Conservation (phyloP, 257 asterid genomes). For the Anisodus tanguticus region DNA sequence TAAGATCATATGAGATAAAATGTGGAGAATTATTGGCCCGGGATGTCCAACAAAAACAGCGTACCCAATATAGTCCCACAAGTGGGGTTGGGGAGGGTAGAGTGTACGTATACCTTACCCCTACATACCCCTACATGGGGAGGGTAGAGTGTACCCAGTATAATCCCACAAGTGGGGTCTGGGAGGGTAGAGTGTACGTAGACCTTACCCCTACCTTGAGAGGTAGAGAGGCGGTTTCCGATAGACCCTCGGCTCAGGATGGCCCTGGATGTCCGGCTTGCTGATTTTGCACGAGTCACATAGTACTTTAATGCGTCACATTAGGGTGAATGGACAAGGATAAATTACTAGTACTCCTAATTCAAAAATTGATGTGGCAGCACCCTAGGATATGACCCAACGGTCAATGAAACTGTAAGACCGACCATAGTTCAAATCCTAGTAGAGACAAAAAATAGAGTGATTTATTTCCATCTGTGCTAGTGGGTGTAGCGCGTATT, state of each 20-base stretch:
- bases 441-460: not conserved
- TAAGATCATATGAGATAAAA: not conserved
- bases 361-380: slow-evolving; percentile 19
- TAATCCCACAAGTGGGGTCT: too few relatives aligned
- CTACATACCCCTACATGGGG: too few relatives aligned
- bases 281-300: not conserved
- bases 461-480: not conserved
- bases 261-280: not conserved
- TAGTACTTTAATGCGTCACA: not conserved
- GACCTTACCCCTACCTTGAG: too few relatives aligned
- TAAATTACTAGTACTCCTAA: not conserved
- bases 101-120: too few relatives aligned
- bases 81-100: too few relatives aligned
- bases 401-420: not conserved
- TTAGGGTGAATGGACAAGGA: not conserved
- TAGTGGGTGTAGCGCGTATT: not conserved
- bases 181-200: too few relatives aligned
- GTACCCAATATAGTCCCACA: too few relatives aligned
- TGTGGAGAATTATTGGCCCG: not conserved
- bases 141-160: too few relatives aligned
- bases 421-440: not conserved
- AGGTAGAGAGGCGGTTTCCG: too few relatives aligned
- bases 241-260: too few relatives aligned
- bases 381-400: slow-evolving; percentile 1
- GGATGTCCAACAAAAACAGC: too few relatives aligned